phyloP scores from a whole-genome alignment of 495 filamentous ascomycete species.

The Penicillium macrosclerotiorum region DNA sequence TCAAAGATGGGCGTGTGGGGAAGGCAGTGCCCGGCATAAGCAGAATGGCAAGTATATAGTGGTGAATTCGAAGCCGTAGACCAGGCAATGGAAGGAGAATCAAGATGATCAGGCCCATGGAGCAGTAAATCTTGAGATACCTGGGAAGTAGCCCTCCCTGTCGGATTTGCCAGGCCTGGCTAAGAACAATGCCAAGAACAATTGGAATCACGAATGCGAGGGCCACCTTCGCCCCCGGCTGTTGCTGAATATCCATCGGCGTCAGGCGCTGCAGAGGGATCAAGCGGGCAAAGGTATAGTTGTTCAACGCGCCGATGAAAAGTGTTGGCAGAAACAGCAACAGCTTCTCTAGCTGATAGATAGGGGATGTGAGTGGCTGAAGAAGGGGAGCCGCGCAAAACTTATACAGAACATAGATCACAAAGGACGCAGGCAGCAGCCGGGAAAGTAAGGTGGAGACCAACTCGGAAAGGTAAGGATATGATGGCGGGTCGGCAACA shows the following conservation, averaged over 20 bases:
- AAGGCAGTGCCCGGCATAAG: slow-evolving; percentile 82
- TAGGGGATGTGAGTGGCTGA: slow-evolving; percentile 53
- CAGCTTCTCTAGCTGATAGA: slow-evolving; percentile 65
- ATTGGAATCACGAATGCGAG: slow-evolving; percentile 64
- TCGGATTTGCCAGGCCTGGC: slow-evolving; percentile 73
- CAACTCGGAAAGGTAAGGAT: slow-evolving; percentile 53
- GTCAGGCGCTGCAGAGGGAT: slow-evolving; percentile 82
- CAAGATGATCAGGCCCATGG: slow-evolving; percentile 55
- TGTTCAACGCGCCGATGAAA: slow-evolving; percentile 79
- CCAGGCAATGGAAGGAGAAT: slow-evolving; percentile 69
- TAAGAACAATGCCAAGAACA: slow-evolving; percentile 56
- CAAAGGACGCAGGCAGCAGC: slow-evolving; percentile 74
- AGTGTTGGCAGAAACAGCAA: slow-evolving; percentile 70
- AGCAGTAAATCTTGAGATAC: slow-evolving; percentile 72
- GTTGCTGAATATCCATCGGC: slow-evolving; percentile 67
- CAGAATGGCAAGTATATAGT: slow-evolving; percentile 86
- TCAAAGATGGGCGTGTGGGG: slow-evolving; percentile 72
- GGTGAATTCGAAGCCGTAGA: slow-evolving; percentile 89
- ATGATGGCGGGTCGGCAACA: slow-evolving; percentile 69
- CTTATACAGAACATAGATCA: slow-evolving; percentile 70
- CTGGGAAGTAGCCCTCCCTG: slow-evolving; percentile 66
- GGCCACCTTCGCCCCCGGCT: slow-evolving; percentile 73
- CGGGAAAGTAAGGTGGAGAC: slow-evolving; percentile 70
- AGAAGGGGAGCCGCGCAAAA: slow-evolving; percentile 60
- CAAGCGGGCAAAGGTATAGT: slow-evolving; percentile 74